Conservation (phyloP, 139 green algal species). For the Closterium sp. region DNA sequence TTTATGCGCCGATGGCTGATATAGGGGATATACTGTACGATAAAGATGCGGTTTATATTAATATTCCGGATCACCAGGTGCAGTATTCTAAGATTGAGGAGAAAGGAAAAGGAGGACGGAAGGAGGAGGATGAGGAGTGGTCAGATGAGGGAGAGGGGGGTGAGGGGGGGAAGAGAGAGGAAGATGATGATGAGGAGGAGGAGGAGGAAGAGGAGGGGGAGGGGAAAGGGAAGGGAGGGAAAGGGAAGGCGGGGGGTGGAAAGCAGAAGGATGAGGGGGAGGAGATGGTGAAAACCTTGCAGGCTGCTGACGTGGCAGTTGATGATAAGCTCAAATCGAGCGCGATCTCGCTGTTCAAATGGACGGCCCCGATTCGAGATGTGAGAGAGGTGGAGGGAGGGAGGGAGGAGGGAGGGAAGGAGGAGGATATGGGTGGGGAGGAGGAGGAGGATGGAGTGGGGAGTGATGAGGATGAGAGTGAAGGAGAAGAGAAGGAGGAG, state of each 20-base stretch:
- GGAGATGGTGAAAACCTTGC: conserved; percentile 81
- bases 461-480: conserved; percentile 4
- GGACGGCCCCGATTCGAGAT: conserved; percentile 30
- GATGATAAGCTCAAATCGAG: conserved; percentile 77
- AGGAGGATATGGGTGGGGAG: conserved; percentile 11
- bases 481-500: conserved; percentile 31
- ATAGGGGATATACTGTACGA: conserved; percentile 95
- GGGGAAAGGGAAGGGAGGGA: conserved; percentile 58
- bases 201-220: conserved; percentile 60
- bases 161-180: background rate
- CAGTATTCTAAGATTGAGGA: conserved; percentile 45
- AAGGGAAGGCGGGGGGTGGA: background rate
- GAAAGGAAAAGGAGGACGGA: background rate
- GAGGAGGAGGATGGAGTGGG: background rate
- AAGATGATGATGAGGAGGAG: conserved; percentile 1
- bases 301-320: conserved; percentile 63
- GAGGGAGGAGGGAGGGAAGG: conserved; percentile 35
- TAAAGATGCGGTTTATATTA: conserved; percentile 96
- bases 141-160: conserved; percentile 4
- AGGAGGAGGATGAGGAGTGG: background rate
- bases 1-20: conserved; percentile 97
- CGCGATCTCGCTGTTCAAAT: conserved; percentile 64
- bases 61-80: conserved; percentile 96
- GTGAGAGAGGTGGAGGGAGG: conserved; percentile 33
- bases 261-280: conserved; percentile 60